These are phyloP conservation scores for Phytophthora melonis DNA, from an alignment of 352 stramenopile genomes.

Conservation along the genomic window DNA sequence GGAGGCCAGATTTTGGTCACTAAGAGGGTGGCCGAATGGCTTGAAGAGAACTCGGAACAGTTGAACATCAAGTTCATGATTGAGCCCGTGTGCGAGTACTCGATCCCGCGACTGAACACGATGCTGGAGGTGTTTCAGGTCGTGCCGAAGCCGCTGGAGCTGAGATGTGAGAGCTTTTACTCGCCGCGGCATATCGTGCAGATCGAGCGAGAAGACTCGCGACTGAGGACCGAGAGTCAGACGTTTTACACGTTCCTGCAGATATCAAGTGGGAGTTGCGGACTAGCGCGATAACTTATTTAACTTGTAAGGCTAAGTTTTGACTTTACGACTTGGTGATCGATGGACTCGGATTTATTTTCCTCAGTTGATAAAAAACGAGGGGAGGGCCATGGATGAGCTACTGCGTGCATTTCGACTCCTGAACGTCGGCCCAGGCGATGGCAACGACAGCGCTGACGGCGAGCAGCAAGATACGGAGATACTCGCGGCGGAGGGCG, in stretches of 20 bases:
- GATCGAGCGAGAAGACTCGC: conserved; percentile 25
- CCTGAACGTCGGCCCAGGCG: not conserved
- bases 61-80: conserved; percentile 35
- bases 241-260: conserved; percentile 30
- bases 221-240: conserved; percentile 19
- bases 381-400: too few species aligned
- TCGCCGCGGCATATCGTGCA: conserved; percentile 22
- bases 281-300: not conserved
- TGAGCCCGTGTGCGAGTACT: conserved; percentile 39
- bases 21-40: conserved; percentile 49
- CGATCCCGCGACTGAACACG: conserved; percentile 39
- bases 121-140: conserved; percentile 49
- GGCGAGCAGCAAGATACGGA: not conserved
- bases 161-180: conserved; percentile 29
- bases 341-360: too few species aligned
- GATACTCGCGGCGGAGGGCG: not conserved
- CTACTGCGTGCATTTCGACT: not conserved
- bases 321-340: too few species aligned
- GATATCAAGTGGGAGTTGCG: not conserved
- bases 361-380: too few species aligned
- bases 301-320: not conserved
- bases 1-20: conserved; percentile 68
- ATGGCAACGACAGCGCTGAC: not conserved
- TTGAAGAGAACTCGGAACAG: conserved; percentile 29
- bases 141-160: conserved; percentile 31